Base-by-base conservation (phyloP, 495 filamentous ascomycete species). In the Xylaria telfairii region DNA sequence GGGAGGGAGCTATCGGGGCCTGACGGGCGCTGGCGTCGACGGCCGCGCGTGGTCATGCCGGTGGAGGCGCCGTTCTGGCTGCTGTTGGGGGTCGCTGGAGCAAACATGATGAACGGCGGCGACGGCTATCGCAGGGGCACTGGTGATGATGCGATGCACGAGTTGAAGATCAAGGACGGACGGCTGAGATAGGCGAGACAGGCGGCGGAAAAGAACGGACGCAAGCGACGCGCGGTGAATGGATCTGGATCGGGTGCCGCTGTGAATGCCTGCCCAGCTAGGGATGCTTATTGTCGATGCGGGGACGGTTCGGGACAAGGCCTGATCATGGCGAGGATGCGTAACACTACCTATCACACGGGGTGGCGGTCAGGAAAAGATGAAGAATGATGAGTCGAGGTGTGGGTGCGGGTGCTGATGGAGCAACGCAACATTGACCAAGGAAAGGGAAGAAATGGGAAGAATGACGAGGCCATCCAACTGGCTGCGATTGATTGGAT, bases 21-120 rank as follows among this genome's bases (percentile, higher is more conserved):
- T 59, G 84, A 79, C 46, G 89, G 90, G 67, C 92, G 88, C 77
- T 88, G 90, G 64, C 90, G 90, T 70, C 92, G 83, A 68, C 91
- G 87, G 75, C 83, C 81, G 65, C 90, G 83, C 24, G 81, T 86
- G 73, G 86, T 91, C 67, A 88, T 87, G 60, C 83, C 79, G 63
- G 87, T 79, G 7, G 82, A 77, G 57, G 71, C 61, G 49, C 61
- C 66, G 47, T 70, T 74, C 47, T 75, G 74, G 70, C 85, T 78
- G 75, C 82, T 81, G 68, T 82, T 79, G 68, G 79, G 75, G 66
- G 82, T 74, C 65, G 86, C 78, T 68, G 89, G 83, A 39, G 89
- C 87, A 77, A 92, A 92, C 91, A 93, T 93, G 74, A 73, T 83
- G 76, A 63, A 59, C n/a, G 7, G n/a, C 19, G 4, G 34, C n/a